Percentiles rank a stretch among this genome's conserved stretches.
phyloP scores from a whole-genome alignment of 352 stramenopile species.

The Sclerospora graminicola region DNA sequence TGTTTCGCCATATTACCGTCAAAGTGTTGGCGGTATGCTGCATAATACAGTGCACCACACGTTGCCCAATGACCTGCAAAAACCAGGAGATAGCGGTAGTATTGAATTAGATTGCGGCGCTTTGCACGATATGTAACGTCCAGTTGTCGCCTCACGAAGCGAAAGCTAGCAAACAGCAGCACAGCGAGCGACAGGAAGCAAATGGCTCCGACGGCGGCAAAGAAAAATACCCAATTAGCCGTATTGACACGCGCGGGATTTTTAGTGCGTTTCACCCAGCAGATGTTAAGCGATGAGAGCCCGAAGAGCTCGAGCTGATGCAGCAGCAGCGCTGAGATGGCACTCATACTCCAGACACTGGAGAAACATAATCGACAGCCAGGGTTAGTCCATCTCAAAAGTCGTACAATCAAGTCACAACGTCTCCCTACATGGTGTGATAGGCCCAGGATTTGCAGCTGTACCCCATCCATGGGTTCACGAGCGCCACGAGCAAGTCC shows the following conservation, averaged over 20 bases:
- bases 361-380: background rate
- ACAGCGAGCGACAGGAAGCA: slow-evolving; percentile 57
- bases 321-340: slow-evolving; percentile 42
- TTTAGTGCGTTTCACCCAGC: slow-evolving; percentile 55
- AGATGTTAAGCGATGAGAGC: slow-evolving; percentile 63
- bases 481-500: slow-evolving; percentile 74
- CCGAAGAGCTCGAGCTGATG: slow-evolving; percentile 55
- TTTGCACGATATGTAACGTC: slow-evolving; percentile 82
- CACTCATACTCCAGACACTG: slow-evolving; percentile 59
- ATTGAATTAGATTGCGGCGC: slow-evolving; percentile 71
- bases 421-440: slow-evolving; percentile 47
- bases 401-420: background rate
- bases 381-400: background rate
- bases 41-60: slow-evolving; percentile 64
- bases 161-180: slow-evolving; percentile 76
- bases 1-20: slow-evolving; percentile 43
- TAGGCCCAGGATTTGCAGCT: slow-evolving; percentile 79
- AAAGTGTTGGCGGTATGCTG: slow-evolving; percentile 55
- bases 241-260: slow-evolving; percentile 36
- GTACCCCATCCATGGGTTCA: slow-evolving; percentile 86
- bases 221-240: slow-evolving; percentile 59
- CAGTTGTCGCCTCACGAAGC: slow-evolving; percentile 71
- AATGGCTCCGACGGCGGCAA: slow-evolving; percentile 35
- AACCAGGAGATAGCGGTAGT: slow-evolving; percentile 77
- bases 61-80: slow-evolving; percentile 61